Evolutionary conservation across 306 rosid genomes (phyloP), one percentile per base, ranked within the genome.

Genomic region (Coriaria nepalensis): DNA sequence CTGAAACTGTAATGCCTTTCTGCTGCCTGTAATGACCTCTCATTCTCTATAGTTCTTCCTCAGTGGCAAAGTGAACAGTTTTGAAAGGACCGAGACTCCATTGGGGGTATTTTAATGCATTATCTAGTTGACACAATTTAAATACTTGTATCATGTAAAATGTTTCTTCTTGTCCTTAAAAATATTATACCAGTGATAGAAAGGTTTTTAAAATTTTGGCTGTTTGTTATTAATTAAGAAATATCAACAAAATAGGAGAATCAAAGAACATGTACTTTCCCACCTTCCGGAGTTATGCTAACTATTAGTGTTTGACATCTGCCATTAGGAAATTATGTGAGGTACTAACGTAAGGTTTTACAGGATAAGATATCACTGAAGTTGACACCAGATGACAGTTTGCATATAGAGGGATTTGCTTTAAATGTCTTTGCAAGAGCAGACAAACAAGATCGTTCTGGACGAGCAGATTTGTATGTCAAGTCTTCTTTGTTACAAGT

Each of bases 381-480:
- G 74, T 47, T 92, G 68, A 93, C 86, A 55, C 87, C 94, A 45
- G 99, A 92, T 62, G 99, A 92, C 63, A 73, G 61, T 73, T 66
- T 92, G 52, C 56, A 86, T 80, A 60, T 92, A 14, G 99, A 92
- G 78, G 99, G 96, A 44, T 92, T 92, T 73, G 94, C 96, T 60
- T 76, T 73, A 63, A 82, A 75, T 68, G 96, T 86, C 57, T 92
- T 92, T 64, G 86, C 58, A 4, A 92, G 80, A 69, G 99, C 99
- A 49, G 99, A 92, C 71, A 92, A 92, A 78, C 96, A 92, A 66
- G 99, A 92, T 64, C 96, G 78, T 63, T 83, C 94, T 41, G 94
- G 94, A 36, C 78, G 93, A 69, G 84, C 96, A 12, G 99, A 92
- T 70, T 66, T 92, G 99, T 92, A 72, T 20, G 86, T 33, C 57